Conservation (phyloP, 371 early-diverging fungal genomes). For the Haplosporangium sp. region DNA sequence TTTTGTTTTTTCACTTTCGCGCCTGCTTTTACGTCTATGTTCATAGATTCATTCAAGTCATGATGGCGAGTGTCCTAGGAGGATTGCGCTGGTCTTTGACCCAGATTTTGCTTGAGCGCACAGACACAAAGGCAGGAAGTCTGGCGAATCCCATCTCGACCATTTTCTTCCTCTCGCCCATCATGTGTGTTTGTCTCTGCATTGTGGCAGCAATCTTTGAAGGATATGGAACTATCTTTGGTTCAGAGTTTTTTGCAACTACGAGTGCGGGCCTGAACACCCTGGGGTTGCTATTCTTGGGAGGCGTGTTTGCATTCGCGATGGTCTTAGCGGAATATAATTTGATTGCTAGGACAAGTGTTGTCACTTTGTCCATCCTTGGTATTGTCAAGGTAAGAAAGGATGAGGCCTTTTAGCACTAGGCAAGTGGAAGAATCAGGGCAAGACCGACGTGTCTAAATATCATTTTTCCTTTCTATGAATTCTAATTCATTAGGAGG, state of each 20-base stretch:
- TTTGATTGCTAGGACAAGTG: conserved; percentile 73
- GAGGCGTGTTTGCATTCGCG: conserved; percentile 72
- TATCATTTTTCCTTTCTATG: not conserved
- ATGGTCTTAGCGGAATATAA: conserved; percentile 76
- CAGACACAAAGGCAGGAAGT: conserved; percentile 54
- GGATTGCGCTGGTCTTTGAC: conserved; percentile 78
- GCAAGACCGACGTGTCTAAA: not conserved
- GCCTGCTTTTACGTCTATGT: not conserved
- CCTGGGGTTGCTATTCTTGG: conserved; percentile 40
- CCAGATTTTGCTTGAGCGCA: conserved; percentile 66
- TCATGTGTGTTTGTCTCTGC: conserved; percentile 75
- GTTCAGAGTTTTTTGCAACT: conserved; percentile 36
- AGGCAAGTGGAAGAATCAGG: not conserved
- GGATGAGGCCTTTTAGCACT: not conserved
- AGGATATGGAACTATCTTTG: conserved; percentile 64
- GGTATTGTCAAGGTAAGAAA: conserved; percentile 72
- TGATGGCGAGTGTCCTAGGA: conserved; percentile 69
- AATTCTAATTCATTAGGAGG: conserved; percentile 53
- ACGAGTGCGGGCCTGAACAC: conserved; percentile 25
- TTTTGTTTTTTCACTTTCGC: not conserved
- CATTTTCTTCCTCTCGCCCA: conserved; percentile 79
- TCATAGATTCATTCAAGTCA: conserved; percentile 66
- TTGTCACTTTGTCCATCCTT: conserved; percentile 75
- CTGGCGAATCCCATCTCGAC: conserved; percentile 80
- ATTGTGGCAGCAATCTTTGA: conserved; percentile 73